A percentile compares a stretch with the other conserved stretches of the same genome.
Evolutionary conservation across 2,329 filamentous ascomycete species (phyloP).

Genomic region (Sphaerostilbella broomeana): DNA sequence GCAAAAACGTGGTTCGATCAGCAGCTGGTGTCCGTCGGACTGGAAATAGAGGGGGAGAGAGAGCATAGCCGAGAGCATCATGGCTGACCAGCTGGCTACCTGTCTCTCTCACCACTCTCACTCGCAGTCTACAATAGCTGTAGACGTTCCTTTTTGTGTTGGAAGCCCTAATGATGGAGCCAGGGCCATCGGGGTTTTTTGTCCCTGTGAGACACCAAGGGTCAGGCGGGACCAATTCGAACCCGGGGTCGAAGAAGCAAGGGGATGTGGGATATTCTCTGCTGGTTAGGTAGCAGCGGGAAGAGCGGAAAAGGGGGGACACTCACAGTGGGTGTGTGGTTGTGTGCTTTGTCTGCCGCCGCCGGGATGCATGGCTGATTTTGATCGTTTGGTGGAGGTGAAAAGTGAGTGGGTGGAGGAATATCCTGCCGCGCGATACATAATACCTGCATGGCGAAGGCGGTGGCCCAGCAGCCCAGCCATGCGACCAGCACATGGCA

Average conservation of each 20-base stretch:
- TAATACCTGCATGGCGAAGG: no score
- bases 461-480: conserved; percentile 4
- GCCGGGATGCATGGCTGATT: background rate
- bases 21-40: background rate
- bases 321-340: background rate
- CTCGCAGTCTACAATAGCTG: conserved; percentile 1
- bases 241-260: no score
- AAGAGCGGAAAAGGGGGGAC: no score
- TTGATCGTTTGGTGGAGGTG: background rate
- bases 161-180: background rate
- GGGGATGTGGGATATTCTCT: no score
- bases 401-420: background rate
- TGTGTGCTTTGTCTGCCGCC: no score
- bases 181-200: no score
- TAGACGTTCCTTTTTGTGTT: background rate
- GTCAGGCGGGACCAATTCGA: no score
- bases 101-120: background rate
- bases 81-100: background rate
- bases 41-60: background rate
- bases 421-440: no score
- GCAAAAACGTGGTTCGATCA: conserved; percentile 6
- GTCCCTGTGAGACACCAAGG: no score
- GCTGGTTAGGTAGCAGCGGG: no score
- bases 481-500: conserved; percentile 13
- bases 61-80: background rate